Percentiles rank a stretch among this genome's conserved stretches.
Conservation (phyloP, 768 basidiomycete genomes). For the Agrocybe pediades region DNA sequence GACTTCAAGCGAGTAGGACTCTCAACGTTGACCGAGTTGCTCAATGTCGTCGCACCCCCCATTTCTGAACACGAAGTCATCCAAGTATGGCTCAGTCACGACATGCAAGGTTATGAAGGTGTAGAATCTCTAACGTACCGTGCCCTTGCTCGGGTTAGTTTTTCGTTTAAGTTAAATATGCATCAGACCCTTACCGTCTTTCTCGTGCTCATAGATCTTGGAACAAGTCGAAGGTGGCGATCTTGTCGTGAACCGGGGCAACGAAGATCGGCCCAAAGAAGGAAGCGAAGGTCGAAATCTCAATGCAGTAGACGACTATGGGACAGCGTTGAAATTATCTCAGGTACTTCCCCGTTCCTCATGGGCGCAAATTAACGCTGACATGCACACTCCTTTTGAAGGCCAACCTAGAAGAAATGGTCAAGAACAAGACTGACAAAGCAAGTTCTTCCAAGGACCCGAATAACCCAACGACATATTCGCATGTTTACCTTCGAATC, state of each 20-base stretch:
- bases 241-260: conserved; percentile 82
- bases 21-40: conserved; percentile 86
- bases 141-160: conserved; percentile 73
- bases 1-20: conserved; percentile 88
- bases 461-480: conserved; percentile 68
- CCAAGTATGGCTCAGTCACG: conserved; percentile 92
- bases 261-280: conserved; percentile 74
- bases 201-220: conserved; percentile 62
- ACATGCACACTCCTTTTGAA: conserved; percentile 25
- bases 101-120: conserved; percentile 96
- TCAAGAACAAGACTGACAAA: conserved; percentile 61
- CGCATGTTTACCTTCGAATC: conserved; percentile 90
- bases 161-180: background rate
- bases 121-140: conserved; percentile 93
- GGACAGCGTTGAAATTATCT: conserved; percentile 83
- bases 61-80: conserved; percentile 99
- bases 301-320: conserved; percentile 82
- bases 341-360: conserved; percentile 49
- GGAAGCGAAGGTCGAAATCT: conserved; percentile 61
- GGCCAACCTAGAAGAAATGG: conserved; percentile 78
- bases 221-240: conserved; percentile 95
- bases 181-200: conserved; percentile 2
- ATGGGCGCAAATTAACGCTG: conserved; percentile 2
- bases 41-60: conserved; percentile 97
- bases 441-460: conserved; percentile 30